Evolutionary conservation across 306 rosid species (phyloP), one percentile per base, ranked within the genome.

Genomic region (Alnus rubra): DNA sequence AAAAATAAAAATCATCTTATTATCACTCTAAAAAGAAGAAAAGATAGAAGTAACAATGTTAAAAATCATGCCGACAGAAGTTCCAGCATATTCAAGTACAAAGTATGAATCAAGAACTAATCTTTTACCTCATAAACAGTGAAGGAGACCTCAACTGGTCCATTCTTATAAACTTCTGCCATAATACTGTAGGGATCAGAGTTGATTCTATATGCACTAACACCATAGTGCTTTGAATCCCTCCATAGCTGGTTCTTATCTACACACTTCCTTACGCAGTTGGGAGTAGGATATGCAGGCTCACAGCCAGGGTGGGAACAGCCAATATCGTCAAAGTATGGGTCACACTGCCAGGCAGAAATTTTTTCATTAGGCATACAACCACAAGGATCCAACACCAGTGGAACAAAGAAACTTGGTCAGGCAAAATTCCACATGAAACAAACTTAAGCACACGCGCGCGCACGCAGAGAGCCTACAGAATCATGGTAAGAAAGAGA

Each of bases 281-380:
- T 92, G 18, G 98, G 98, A 64, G 98, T 95, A 23, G 75, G 74
- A 85, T 81, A 95, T 60, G 49, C 92, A 59, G 98, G 98, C 84
- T 92, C 98, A 78, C 98, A 95, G 71, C 98, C 98, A 84, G 98
- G 98, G 82, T 95, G 98, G 56, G 98, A 88, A 82, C 98, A 95
- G 63, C 98, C 98, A 74, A 58, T 86, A 79, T 85, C 74, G 84
- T 95, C 98, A 58, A 95, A 92, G 85, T 95, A 95, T 64, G 98
- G 98, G 84, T 92, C 97, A 84, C 98, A 95, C 98, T 95, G 88
- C 67, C 76, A 79, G 62, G 67, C 55, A 4, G 19, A 54, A 77
- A 73, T 39, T 18, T 51, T 52, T 48, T 1, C 60, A 56, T 8
- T 30, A 23, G 74, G 78, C 67, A 73, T 4, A 28, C 23, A 55